Base-by-base conservation (phyloP, 2,329 filamentous ascomycete species). In the Curvularia hawaiiensis region DNA sequence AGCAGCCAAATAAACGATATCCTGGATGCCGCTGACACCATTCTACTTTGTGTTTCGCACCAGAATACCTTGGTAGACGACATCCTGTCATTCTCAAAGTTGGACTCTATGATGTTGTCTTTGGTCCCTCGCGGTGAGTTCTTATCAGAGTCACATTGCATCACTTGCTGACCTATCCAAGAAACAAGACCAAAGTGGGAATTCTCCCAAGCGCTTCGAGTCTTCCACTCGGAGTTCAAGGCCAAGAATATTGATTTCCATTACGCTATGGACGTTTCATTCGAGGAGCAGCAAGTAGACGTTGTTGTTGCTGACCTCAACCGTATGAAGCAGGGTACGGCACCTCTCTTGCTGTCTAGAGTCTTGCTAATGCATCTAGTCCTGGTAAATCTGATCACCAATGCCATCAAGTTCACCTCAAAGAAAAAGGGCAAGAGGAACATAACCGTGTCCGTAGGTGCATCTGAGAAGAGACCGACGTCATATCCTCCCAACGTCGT, bases 51-150 rank as follows among this genome's bases (percentile, higher is more conserved):
- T 55, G 76, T 79, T 3, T 71, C 70, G 12, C 79, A 81, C 57
- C 79, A 80, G 53, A 78, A 77, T 53, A 77, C 75, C 62, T 51
- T 82, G 16, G 79, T 82, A 1, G 79, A 82, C 53, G 80, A 82
- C 58, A 78, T 82, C 16, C 64, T 82, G 1, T 80, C 79, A 1
- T 75, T 80, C 50, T 80, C 78, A 1, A 82, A 82, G 57, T 71
- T 81, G 7, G 79, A 81, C 56, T 79, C 79, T 48, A 80, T 71
- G 79, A 81, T 72, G 77, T 73, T 66, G 45, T 80, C 58, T 53
- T 66, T 76, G 38, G 72, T 74, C 5, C 73, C 73, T 8, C 65
- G 70, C 24, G 61, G 70, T 69, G 56, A 50, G 64, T 58, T 10
- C 38, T 16, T 14, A 38, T 18, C 61, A 62, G n/a, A 65, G 64